Evolutionary conservation across 371 early-diverging fungal species (phyloP).

Genomic region (Mucor piriformis): DNA sequence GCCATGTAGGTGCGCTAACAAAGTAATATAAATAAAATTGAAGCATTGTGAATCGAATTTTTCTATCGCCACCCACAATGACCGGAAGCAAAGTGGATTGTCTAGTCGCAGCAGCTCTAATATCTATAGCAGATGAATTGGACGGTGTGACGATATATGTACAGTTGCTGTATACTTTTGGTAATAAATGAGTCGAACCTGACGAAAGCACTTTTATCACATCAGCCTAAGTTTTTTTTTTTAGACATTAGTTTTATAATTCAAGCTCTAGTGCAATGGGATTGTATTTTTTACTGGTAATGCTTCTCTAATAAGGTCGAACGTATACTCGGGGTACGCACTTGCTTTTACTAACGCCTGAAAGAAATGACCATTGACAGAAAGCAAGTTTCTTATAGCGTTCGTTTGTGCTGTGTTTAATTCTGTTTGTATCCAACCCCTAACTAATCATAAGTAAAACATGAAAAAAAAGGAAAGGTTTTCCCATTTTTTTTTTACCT

Average conservation of each 20-base stretch:
- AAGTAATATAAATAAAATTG: conserved; percentile 45
- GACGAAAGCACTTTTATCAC: conserved; percentile 29
- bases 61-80: conserved; percentile 23
- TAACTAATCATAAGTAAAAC: no score
- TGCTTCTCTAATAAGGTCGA: conserved; percentile 29
- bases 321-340: conserved; percentile 28
- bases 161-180: conserved; percentile 33
- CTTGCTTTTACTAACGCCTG: conserved; percentile 27
- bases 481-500: conserved; percentile 24
- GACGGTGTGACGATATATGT: conserved; percentile 6
- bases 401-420: conserved; percentile 20
- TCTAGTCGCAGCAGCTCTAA: conserved; percentile 34
- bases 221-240: conserved; percentile 30
- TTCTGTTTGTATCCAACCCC: conserved; percentile 44
- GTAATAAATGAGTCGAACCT: conserved; percentile 37
- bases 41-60: conserved; percentile 35
- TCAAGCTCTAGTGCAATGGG: no score
- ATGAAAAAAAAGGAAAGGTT: no score
- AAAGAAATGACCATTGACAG: conserved; percentile 30
- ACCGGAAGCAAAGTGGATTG: conserved; percentile 35
- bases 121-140: conserved; percentile 13
- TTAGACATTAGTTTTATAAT: conserved; percentile 6
- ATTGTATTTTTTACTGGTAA: conserved; percentile 35
- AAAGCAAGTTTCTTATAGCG: conserved; percentile 25
- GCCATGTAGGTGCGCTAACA: conserved; percentile 33